Evolutionary conservation across 768 basidiomycete genomes (phyloP), one percentile per base, ranked within the genome.

Genomic region (Coprinopsis cinerea): DNA sequence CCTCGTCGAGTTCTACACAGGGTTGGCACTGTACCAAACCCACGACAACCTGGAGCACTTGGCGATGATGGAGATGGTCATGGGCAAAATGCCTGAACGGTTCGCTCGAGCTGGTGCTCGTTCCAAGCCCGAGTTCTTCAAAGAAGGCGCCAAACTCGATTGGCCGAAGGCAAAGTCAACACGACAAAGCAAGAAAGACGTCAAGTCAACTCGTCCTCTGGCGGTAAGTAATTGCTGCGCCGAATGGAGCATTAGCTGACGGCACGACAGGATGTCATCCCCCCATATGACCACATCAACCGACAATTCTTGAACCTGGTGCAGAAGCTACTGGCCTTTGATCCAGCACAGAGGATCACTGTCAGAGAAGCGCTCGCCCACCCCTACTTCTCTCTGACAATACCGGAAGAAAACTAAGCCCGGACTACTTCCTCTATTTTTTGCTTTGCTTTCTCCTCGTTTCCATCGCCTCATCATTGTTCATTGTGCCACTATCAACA

Each of bases 1-100:
- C 57, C 81, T 99, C 22, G 94, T 99, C 51, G 96, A 99, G 66
- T 98, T 99, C 65, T 95, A 83, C 71, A 99, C 96, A 15, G 96
- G 96, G 23, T 82, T 92, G 27, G 96, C 96, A 6, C 78, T 99
- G n/a, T 99, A 96, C 70, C 96, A 99, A 67, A 98, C 96, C 0
- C 96, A 98, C 61, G 95, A 98, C 68, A 98, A 99, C 64, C 79
- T 98, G 7, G 96, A 99, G 65, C 96, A 99, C 67, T 81, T 99
- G 13, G 96, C 95, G 34, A 99, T 99, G 96, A 99, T 99, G 96
- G 94, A 98, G 65, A 85, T 89, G 65, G 96, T 98, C 32, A 97
- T 98, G 89, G 95, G 95, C 51, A 90, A 88, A 71, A 94, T 98
- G 86, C 91, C 94, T 0, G 83, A 88, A 44, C 82, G 85, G 4